Conservation (phyloP, 2,329 filamentous ascomycete genomes). For the Cladosporium sp. region DNA sequence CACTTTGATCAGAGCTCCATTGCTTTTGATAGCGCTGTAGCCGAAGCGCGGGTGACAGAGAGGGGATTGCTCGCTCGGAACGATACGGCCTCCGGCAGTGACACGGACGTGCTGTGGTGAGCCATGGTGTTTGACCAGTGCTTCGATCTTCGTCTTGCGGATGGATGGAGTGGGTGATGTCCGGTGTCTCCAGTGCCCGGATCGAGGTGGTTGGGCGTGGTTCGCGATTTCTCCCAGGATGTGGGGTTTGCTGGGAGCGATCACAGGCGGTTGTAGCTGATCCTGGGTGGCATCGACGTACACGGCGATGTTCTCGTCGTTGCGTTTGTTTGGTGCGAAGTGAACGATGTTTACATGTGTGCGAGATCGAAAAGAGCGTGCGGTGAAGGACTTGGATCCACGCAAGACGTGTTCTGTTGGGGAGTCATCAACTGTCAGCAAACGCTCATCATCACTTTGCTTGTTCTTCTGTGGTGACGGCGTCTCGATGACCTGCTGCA, state of each 20-base stretch:
- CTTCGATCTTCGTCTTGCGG: constrained; percentile 46
- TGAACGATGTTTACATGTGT: constrained; percentile 26
- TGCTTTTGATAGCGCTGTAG: constrained; percentile 34
- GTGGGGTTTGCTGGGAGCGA: constrained; percentile 12
- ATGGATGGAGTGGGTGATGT: constrained; percentile 47
- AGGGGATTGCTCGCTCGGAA: constrained; percentile 42
- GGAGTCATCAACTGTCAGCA: constrained; percentile 18
- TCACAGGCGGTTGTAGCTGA: constrained; percentile 11
- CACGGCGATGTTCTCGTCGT: constrained; percentile 29
- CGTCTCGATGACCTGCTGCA: constrained; percentile 21
- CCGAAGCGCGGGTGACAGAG: constrained; percentile 36
- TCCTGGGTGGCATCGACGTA: constrained; percentile 18
- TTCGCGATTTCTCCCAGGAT: constrained; percentile 31
- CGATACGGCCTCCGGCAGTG: constrained; percentile 49
- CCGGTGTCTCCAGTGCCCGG: constrained; percentile 21
- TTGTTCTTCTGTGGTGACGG: constrained; percentile 13
- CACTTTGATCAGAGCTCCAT: constrained; percentile 35
- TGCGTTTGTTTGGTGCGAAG: constrained; percentile 23
- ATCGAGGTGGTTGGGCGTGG: constrained; percentile 28
- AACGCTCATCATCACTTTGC: not conserved
- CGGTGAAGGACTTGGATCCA: constrained; percentile 33
- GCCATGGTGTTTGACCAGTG: constrained; percentile 47
- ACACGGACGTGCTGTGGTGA: constrained; percentile 48
- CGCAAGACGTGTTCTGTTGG: constrained; percentile 34
- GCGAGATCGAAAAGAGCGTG: constrained; percentile 32